phyloP scores from a whole-genome alignment of 148 eudicot species.

The Cornus suecica region DNA sequence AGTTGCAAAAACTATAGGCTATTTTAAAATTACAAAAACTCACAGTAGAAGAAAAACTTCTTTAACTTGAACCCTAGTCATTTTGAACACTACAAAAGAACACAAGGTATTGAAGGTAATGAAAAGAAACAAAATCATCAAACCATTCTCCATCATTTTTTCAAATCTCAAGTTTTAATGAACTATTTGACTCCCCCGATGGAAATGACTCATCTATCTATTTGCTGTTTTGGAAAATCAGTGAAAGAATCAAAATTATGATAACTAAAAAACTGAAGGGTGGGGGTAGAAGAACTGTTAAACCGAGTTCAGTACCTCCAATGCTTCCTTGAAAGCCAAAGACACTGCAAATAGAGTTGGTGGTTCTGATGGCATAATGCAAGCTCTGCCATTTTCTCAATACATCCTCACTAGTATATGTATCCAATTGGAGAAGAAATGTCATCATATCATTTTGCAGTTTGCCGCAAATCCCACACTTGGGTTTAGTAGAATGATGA shows the following conservation, averaged over 20 bases:
- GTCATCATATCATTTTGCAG: not conserved
- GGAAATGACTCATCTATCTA: not conserved
- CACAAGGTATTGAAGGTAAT: not conserved
- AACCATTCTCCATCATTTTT: not conserved
- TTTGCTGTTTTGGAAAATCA: not conserved
- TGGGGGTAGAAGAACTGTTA: too few species aligned
- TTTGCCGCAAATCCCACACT: not conserved
- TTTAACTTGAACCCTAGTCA: not conserved
- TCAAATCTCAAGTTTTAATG: not conserved
- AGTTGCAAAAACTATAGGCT: not conserved
- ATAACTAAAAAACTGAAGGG: too few species aligned
- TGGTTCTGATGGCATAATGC: not conserved
- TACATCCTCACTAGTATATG: too few species aligned
- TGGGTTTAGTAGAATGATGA: not conserved
- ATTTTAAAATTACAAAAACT: too few species aligned
- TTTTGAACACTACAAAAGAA: not conserved
- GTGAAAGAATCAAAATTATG: not conserved
- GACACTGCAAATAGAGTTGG: not conserved
- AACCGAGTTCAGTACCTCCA: not conserved
- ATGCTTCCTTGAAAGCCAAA: not conserved
- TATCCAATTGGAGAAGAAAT: not conserved
- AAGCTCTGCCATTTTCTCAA: conserved; percentile 1
- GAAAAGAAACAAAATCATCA: not conserved
- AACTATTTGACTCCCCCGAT: not conserved
- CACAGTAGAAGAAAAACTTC: not conserved